Evolutionary conservation across 768 basidiomycete genomes (phyloP).

Genomic region (Boletales sp.): DNA sequence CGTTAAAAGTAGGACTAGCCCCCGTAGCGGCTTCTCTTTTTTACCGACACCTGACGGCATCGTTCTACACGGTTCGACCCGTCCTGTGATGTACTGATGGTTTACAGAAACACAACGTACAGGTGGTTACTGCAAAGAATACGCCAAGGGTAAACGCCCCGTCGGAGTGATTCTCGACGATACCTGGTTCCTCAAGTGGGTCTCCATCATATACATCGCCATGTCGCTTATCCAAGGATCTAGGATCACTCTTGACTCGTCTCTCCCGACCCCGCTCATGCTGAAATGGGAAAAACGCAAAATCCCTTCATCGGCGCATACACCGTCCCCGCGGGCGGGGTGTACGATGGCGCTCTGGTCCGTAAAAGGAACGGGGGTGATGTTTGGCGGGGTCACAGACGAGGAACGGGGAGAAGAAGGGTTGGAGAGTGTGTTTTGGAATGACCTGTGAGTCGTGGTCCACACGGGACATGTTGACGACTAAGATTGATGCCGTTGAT

Average conservation of each 20-base stretch:
- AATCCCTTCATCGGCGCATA: constrained; percentile 51
- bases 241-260: constrained; percentile 32
- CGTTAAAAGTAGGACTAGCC: constrained; percentile 34
- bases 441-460: constrained; percentile 61
- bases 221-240: not conserved
- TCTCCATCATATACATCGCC: not conserved
- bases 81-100: not conserved
- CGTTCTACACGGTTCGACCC: constrained; percentile 63
- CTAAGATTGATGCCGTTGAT: not conserved
- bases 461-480: not conserved
- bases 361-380: constrained; percentile 61
- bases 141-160: constrained; percentile 78
- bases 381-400: constrained; percentile 89
- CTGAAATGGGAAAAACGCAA: constrained; percentile 89
- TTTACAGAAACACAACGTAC: not conserved
- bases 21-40: constrained; percentile 84
- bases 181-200: constrained; percentile 80
- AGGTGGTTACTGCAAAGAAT: constrained; percentile 93
- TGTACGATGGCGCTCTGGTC: constrained; percentile 86
- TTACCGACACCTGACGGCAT: constrained; percentile 75
- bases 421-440: constrained; percentile 82
- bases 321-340: constrained; percentile 70
- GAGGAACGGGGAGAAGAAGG: constrained; percentile 83
- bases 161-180: constrained; percentile 88
- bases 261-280: constrained; percentile 33